These are phyloP conservation scores for Drechslerella dactyloides DNA, from an alignment of 2,329 filamentous ascomycete genomes.

Conservation along the genomic window DNA sequence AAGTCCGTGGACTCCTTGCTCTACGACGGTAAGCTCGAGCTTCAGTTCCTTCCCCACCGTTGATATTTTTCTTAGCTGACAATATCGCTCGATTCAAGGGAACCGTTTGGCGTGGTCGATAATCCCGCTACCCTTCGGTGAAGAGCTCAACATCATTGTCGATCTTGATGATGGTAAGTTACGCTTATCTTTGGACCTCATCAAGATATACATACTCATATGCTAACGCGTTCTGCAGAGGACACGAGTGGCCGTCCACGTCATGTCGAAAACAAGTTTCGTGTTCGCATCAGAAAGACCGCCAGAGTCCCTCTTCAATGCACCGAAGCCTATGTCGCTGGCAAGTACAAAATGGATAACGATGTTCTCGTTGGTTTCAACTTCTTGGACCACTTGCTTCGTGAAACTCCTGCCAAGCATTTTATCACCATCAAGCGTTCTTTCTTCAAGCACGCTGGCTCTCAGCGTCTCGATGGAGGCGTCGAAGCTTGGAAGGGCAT, in stretches of 20 bases:
- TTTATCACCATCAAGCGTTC: conserved; percentile 77
- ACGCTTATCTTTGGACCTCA: not conserved
- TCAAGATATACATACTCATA: not conserved
- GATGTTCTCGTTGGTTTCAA: conserved; percentile 80
- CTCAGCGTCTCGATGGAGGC: conserved; percentile 66
- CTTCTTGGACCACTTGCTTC: conserved; percentile 87
- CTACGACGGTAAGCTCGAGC: conserved; percentile 52
- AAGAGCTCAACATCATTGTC: conserved; percentile 67
- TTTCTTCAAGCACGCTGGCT: conserved; percentile 71
- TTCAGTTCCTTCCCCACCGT: not conserved
- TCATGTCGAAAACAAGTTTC: conserved; percentile 62
- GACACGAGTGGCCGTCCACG: conserved; percentile 55
- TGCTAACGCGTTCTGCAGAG: conserved; percentile 56
- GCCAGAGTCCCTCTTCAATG: conserved; percentile 72
- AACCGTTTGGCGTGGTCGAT: conserved; percentile 82
- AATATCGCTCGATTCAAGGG: conserved; percentile 59
- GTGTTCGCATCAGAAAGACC: conserved; percentile 69
- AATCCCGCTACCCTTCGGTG: conserved; percentile 57
- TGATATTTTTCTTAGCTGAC: conserved; percentile 73
- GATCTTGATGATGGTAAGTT: conserved; percentile 74
- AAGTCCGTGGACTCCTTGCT: conserved; percentile 56
- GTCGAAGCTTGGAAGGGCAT: conserved; percentile 86
- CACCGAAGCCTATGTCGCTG: conserved; percentile 71
- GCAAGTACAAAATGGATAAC: conserved; percentile 68
- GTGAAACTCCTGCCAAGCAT: conserved; percentile 75